These are phyloP conservation scores for Acanthamoeba castellanii DNA, from an alignment of 208 protist genomes.

Conservation along the genomic window DNA sequence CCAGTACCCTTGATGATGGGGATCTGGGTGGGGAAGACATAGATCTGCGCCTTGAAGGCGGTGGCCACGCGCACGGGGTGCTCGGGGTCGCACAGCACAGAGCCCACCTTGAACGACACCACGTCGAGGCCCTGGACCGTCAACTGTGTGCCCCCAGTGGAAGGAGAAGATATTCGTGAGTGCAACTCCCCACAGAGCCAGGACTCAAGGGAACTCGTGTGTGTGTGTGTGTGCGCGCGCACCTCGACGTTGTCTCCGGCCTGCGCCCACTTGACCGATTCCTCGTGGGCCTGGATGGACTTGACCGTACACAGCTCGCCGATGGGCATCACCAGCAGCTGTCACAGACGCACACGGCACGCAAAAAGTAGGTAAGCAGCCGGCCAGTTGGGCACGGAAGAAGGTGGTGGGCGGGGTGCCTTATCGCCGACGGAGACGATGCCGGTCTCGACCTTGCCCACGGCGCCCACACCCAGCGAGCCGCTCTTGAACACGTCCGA, in stretches of 20 bases:
- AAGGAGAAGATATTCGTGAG: not conserved
- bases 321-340: slow-evolving; percentile 79
- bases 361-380: too few relatives aligned
- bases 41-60: slow-evolving; percentile 82
- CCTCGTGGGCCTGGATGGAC: slow-evolving; percentile 30
- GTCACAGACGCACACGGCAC: not conserved
- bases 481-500: slow-evolving; percentile 85
- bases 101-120: slow-evolving; percentile 68
- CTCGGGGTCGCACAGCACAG: slow-evolving; percentile 83
- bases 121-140: slow-evolving; percentile 61
- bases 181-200: not conserved
- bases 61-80: slow-evolving; percentile 72
- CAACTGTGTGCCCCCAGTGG: not conserved
- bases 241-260: slow-evolving; percentile 85
- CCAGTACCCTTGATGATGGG: slow-evolving; percentile 20
- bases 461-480: slow-evolving; percentile 71
- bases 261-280: slow-evolving; percentile 65
- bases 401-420: slow-evolving; percentile 19
- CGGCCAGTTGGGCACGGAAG: not conserved
- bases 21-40: slow-evolving; percentile 76
- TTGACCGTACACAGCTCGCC: slow-evolving; percentile 81
- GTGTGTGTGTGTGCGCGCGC: too few relatives aligned
- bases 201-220: too few relatives aligned
- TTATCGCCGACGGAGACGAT: slow-evolving; percentile 81
- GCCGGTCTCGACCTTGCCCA: slow-evolving; percentile 87